Percentiles rank a stretch among this genome's conserved stretches.
phyloP scores from a whole-genome alignment of 495 filamentous ascomycete species.

The Amphirosellinia nigrospora region DNA sequence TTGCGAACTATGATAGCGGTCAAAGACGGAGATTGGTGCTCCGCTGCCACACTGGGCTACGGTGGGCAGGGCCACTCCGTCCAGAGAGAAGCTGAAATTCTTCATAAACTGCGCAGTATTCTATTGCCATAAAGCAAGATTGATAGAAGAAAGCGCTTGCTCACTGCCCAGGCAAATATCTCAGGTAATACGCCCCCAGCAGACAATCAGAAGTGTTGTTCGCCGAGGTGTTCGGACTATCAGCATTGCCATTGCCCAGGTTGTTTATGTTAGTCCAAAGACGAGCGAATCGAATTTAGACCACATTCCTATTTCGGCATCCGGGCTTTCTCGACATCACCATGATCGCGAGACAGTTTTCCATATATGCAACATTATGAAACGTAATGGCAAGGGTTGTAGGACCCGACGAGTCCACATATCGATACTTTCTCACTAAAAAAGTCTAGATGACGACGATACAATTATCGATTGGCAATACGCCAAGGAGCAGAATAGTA shows the following conservation, averaged over 20 bases:
- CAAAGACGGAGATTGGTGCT: slow-evolving; percentile 11
- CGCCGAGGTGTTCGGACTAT: not conserved
- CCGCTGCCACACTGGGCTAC: slow-evolving; percentile 10
- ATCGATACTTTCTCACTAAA: not conserved
- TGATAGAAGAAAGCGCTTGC: not conserved
- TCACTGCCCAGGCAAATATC: not conserved
- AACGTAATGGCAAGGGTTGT: not conserved
- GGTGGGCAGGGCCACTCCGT: not conserved
- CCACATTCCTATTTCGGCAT: not conserved
- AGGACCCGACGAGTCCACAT: not conserved
- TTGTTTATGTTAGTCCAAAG: not conserved
- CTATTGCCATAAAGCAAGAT: not conserved
- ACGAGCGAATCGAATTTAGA: not conserved
- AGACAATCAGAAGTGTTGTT: not conserved
- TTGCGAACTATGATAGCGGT: not conserved
- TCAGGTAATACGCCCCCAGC: not conserved
- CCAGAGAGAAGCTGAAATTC: not conserved
- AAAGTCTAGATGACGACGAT: not conserved
- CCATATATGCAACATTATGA: not conserved
- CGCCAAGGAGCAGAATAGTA: too few relatives aligned
- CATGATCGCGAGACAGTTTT: not conserved
- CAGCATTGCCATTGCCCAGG: not conserved
- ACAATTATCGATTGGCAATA: not conserved
- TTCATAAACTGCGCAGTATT: not conserved
- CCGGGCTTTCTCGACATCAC: not conserved